Percentiles rank a stretch among this genome's conserved stretches.
Conservation (phyloP, 768 basidiomycete genomes). For the Ramaria sp. region DNA sequence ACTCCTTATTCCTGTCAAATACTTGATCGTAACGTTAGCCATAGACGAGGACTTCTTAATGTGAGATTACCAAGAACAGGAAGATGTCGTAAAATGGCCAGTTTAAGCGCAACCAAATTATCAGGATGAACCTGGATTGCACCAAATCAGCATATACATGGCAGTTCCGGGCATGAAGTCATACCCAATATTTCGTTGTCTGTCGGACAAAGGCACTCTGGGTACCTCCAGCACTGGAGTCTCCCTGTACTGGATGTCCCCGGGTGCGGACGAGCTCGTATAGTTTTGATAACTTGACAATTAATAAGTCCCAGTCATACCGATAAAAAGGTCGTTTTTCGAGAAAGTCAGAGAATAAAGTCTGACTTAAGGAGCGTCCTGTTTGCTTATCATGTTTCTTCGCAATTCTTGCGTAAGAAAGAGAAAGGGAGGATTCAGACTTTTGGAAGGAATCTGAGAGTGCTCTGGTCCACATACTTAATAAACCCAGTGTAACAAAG, state of each 20-base stretch:
- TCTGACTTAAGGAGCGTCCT: slow-evolving; percentile 62
- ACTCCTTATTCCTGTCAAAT: slow-evolving; percentile 91
- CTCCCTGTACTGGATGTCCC: slow-evolving; percentile 89
- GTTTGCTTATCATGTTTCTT: slow-evolving; percentile 99
- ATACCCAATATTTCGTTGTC: slow-evolving; percentile 98
- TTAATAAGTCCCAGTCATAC: slow-evolving; percentile 91
- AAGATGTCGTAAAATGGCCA: slow-evolving; percentile 84
- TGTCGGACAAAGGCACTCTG: slow-evolving; percentile 98
- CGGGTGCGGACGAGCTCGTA: slow-evolving; percentile 94
- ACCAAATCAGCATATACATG: slow-evolving; percentile 5
- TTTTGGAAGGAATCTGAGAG: slow-evolving; percentile 4
- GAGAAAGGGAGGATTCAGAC: too few relatives aligned
- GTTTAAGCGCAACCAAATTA: slow-evolving; percentile 86
- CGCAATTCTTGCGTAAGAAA: background rate
- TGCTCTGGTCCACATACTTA: slow-evolving; percentile 34
- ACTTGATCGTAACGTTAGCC: slow-evolving; percentile 32
- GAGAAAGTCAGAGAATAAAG: slow-evolving; percentile 85
- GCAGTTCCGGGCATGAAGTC: slow-evolving; percentile 8
- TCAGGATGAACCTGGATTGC: slow-evolving; percentile 64
- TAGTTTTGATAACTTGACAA: slow-evolving; percentile 89
- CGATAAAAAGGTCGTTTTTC: slow-evolving; percentile 95
- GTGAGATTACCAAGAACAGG: slow-evolving; percentile 74
- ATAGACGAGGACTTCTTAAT: background rate
- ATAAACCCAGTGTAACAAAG: slow-evolving; percentile 98
- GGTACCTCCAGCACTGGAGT: slow-evolving; percentile 85